Evolutionary conservation across 208 protist genomes (phyloP), one percentile per base, ranked within the genome.

Genomic region (Trypanosoma scelopori): DNA sequence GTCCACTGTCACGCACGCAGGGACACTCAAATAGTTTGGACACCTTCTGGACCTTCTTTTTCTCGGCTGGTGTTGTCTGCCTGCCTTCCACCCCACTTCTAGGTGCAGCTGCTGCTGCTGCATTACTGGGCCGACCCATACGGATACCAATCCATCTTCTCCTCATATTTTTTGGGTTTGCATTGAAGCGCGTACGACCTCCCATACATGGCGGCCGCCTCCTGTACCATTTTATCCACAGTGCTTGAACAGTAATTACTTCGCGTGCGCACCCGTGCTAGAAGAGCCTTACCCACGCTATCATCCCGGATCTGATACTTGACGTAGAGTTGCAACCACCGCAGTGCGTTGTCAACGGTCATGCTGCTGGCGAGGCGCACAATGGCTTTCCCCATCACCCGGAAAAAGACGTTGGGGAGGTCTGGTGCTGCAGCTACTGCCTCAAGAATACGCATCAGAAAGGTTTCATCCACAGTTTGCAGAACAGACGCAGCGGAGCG

Each of bases 301-400:
- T 88, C 82, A 61, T 95, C 89, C 11, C 76, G 69, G 20, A 95
- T 65, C 4, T 73, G 35, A 25, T 82, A 46, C 18, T 73, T 61
- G 5, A 80, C 60, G 53, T 95, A 95, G 20, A 95, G 59, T 1
- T 71, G 66, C 51, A 89, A 62, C 86, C 89, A 95, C 45, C 74
- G 30, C 11, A 86, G 35, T 3, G 84, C 81, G 53, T 80, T 77
- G 20, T 86, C 74, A 11, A 65, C 63, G 0, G 85, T 74, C 41
- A 95, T 68, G 27, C 48, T 55, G 13, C 58, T 63, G 0, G 65
- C 60, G 0, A 79, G 45, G 6, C 57, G 51, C 12, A 89, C 30
- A n/a, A 95, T 51, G 1, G 58, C 30, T 27, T 56, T 79, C 23
- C 89, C 89, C 2, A 84, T 60, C 23, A 90, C 67, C 5, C 85